Evolutionary conservation across 306 rosid species (phyloP).

Genomic region (Quercus rubra): DNA sequence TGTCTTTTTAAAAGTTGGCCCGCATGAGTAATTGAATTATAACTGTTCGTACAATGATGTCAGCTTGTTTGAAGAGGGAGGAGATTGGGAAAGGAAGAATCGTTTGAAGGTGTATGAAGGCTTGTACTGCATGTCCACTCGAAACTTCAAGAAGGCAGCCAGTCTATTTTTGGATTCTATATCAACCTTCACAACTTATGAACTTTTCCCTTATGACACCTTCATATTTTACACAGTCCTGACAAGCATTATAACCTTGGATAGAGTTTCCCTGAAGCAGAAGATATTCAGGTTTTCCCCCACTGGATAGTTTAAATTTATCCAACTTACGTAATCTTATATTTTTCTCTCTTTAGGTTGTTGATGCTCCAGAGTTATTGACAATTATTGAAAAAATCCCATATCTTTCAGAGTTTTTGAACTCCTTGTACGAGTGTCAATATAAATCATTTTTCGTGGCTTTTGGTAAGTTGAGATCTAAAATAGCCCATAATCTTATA

Average conservation of each 20-base stretch:
- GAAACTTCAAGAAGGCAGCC: constrained; percentile 91
- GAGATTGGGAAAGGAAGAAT: constrained; percentile 99
- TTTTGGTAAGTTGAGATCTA: constrained; percentile 62
- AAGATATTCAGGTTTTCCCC: constrained; percentile 47
- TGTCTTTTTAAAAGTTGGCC: constrained; percentile 9
- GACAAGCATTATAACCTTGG: constrained; percentile 88
- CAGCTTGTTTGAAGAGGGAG: constrained; percentile 99
- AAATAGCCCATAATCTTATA: neutral
- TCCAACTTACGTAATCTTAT: neutral
- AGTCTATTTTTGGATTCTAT: constrained; percentile 84
- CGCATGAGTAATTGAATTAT: constrained; percentile 10
- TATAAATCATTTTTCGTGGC: constrained; percentile 88
- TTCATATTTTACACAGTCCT: constrained; percentile 92
- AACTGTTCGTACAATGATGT: constrained; percentile 26
- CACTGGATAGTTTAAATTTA: neutral
- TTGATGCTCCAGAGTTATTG: constrained; percentile 92
- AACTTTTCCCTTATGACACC: constrained; percentile 80
- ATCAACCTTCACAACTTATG: constrained; percentile 89
- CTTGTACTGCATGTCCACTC: constrained; percentile 80
- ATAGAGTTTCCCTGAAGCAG: constrained; percentile 88
- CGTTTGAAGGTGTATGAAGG: constrained; percentile 94
- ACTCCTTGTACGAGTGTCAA: constrained; percentile 75
- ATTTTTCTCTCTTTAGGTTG: constrained; percentile 45
- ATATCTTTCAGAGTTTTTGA: constrained; percentile 72
- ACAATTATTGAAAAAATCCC: constrained; percentile 89